These are phyloP conservation scores for Pseudogymnoascus sp. DNA, from an alignment of 2,329 filamentous ascomycete genomes.

Conservation along the genomic window DNA sequence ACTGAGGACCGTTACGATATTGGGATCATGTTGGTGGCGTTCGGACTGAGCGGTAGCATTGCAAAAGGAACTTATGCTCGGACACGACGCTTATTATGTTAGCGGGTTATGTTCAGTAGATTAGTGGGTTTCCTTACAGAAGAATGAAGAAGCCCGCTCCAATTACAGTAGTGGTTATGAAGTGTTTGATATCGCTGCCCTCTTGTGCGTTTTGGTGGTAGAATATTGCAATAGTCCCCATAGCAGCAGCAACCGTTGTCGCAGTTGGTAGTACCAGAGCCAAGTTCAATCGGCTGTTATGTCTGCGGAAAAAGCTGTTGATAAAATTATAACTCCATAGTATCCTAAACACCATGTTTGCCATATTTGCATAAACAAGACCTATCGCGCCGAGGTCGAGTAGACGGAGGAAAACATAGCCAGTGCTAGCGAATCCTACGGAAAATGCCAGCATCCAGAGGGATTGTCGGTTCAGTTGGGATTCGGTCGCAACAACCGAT, in stretches of 20 bases:
- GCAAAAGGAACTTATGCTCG: constrained; percentile 47
- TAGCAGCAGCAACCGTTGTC: constrained; percentile 37
- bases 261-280: constrained; percentile 38
- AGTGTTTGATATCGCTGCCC: constrained; percentile 1
- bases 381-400: constrained; percentile 67
- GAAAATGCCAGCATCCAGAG: constrained; percentile 82
- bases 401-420: constrained; percentile 67
- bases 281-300: constrained; percentile 37
- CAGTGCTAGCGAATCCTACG: constrained; percentile 63
- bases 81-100: constrained; percentile 39
- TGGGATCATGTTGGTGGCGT: constrained; percentile 10
- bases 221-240: constrained; percentile 38
- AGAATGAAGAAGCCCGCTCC: constrained; percentile 8
- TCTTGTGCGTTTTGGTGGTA: constrained; percentile 1
- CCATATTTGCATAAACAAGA: constrained; percentile 75
- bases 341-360: constrained; percentile 86
- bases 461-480: constrained; percentile 70
- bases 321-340: constrained; percentile 75
- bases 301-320: constrained; percentile 48
- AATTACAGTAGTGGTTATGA: constrained; percentile 1
- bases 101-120: constrained; percentile 18
- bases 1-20: constrained; percentile 37
- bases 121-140: constrained; percentile 27
- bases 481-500: constrained; percentile 70
- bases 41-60: constrained; percentile 38